Evolutionary conservation across 306 rosid species (phyloP), one percentile per base, ranked within the genome.

Genomic region (Cyamopsis tetragonoloba): DNA sequence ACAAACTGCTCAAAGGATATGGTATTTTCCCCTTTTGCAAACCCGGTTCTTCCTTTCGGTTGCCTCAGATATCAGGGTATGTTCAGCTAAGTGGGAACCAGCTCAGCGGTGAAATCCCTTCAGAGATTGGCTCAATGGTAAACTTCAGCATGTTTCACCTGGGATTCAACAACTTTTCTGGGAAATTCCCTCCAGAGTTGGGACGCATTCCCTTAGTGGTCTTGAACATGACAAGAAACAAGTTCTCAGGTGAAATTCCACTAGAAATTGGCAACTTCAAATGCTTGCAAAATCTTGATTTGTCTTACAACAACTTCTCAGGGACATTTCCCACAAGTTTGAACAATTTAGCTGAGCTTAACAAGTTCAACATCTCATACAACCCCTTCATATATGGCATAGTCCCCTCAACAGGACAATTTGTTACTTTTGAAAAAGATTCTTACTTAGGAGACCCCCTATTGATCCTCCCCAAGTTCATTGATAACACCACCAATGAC

Each of bases 341-440:
- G 71, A 66, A 4, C 81, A 75, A 54, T 20, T 72, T 93, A 78
- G 19, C 75, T 19, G 95, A 80, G 66, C 85, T 93, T 30, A 93
- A 3, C 86, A 90, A 86, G 81, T 93, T 93, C 87, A 93, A 93
- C 77, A 77, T 93, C 74, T 93, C 99, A 31, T 90, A 80, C 67
- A 93, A 93, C 67, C 97, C 90, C 46, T 68, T 80, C 0, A 80
- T 93, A 18, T 70, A 87, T 2, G 99, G 99, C 38, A 27, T 0
- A 14, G 79, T 90, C 24, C 88, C 91, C 49, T 4, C 77, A 0
- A 65, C 59, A 0, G 89, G 90, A 47, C 99, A 93, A 71, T 81
- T 93, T 5, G 76, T 68, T n/a, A 93, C 99, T 2, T 90, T 93
- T 32, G 97, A 84, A 2, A 68, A 31, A 54, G 66, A 80, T 1